Percentiles rank a stretch among this genome's conserved stretches.
These are phyloP conservation scores for Colletotrichum orbiculare DNA, from an alignment of 2,329 filamentous ascomycete species.

Conservation along the genomic window DNA sequence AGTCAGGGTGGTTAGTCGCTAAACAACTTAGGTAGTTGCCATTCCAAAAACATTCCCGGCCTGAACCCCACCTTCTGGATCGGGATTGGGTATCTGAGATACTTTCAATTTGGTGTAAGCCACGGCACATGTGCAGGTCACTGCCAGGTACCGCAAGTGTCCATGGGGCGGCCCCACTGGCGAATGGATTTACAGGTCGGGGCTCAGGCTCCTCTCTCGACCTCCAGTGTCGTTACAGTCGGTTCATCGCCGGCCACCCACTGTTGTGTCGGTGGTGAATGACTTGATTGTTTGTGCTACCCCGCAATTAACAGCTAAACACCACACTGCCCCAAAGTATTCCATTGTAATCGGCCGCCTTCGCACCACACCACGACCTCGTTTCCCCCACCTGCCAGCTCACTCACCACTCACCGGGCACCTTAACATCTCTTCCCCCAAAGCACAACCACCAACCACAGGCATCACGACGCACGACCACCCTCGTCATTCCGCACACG, in stretches of 20 bases:
- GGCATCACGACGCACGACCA: too few species aligned
- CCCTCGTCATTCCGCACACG: too few species aligned
- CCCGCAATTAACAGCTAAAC: slow-evolving; percentile 32
- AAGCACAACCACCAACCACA: too few species aligned
- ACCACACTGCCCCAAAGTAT: slow-evolving; percentile 8
- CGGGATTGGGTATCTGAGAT: neutral
- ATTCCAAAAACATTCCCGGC: neutral
- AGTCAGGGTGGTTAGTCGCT: too few species aligned
- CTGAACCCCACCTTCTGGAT: slow-evolving; percentile 7
- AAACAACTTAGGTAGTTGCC: too few species aligned
- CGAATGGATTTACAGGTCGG: too few species aligned
- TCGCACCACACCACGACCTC: slow-evolving; percentile 23
- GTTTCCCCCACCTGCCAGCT: slow-evolving; percentile 7
- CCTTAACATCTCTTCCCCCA: too few species aligned
- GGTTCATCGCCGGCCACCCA: neutral
- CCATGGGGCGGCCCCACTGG: too few species aligned
- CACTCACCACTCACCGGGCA: neutral
- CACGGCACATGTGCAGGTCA: too few species aligned
- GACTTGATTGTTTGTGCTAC: neutral
- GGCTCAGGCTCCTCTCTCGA: too few species aligned
- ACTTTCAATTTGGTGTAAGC: neutral
- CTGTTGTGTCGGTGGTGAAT: slow-evolving; percentile 8
- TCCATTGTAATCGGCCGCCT: slow-evolving; percentile 31
- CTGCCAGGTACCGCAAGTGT: too few species aligned
- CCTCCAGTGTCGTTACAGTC: too few species aligned